These are phyloP conservation scores for Cercospora sojina DNA, from an alignment of 2,329 filamentous ascomycete species.

Conservation along the genomic window DNA sequence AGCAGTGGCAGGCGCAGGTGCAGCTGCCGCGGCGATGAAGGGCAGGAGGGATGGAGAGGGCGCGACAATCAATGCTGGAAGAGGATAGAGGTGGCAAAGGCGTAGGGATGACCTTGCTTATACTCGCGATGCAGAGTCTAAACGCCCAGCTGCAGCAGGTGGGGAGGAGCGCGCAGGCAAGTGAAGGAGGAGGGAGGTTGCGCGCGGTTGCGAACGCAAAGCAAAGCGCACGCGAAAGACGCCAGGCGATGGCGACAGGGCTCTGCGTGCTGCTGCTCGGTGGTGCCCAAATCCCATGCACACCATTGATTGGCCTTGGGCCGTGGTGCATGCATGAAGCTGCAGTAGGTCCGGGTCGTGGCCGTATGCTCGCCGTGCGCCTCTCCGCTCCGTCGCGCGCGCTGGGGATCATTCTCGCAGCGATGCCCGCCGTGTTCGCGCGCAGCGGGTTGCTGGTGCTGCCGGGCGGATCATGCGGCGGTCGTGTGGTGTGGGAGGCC, in stretches of 20 bases:
- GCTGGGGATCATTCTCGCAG: not conserved
- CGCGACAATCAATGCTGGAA: conserved; percentile 36
- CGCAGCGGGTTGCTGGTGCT: not conserved
- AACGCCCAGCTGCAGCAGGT: not conserved
- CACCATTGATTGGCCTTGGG: conserved; percentile 14
- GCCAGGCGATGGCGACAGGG: not conserved
- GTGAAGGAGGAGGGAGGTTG: not conserved
- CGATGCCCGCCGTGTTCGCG: not conserved
- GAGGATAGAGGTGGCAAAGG: conserved; percentile 28
- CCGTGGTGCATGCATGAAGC: conserved; percentile 16
- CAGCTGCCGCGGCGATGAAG: not conserved
- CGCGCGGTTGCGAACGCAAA: not conserved
- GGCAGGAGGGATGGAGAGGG: conserved; percentile 15
- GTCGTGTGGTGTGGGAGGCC: not conserved
- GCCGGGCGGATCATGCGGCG: not conserved
- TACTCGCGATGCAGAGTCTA: conserved; percentile 19
- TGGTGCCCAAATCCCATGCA: conserved; percentile 5
- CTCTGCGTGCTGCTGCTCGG: conserved; percentile 2
- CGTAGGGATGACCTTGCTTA: conserved; percentile 37
- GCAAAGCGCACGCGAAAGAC: not conserved
- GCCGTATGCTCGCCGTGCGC: conserved; percentile 12
- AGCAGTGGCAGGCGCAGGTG: conserved; percentile 5
- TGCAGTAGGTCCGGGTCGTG: conserved; percentile 13
- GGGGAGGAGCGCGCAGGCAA: not conserved
- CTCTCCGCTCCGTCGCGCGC: conserved; percentile 11